These are phyloP conservation scores for Ascomycota sp. DNA, from an alignment of 2,329 filamentous ascomycete genomes.

Conservation along the genomic window DNA sequence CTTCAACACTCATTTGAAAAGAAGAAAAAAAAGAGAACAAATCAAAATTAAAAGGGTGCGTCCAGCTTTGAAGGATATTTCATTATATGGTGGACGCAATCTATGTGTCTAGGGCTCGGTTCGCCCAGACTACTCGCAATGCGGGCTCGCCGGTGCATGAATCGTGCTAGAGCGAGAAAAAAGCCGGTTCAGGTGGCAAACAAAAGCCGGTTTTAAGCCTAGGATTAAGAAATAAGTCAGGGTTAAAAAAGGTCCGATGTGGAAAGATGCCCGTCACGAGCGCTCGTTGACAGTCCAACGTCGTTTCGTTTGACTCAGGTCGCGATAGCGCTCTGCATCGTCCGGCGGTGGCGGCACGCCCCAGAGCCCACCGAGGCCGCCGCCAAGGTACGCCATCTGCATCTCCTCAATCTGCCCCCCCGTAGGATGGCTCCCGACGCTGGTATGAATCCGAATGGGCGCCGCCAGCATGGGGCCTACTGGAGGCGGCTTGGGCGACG, in stretches of 20 bases:
- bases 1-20: background rate
- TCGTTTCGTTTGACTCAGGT: conserved; percentile 24
- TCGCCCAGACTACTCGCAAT: too few species aligned
- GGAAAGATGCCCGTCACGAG: conserved; percentile 2
- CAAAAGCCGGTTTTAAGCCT: background rate
- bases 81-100: too few species aligned
- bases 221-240: background rate
- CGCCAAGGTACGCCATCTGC: conserved; percentile 14
- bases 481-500: conserved; percentile 4
- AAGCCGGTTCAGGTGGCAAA: too few species aligned
- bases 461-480: conserved; percentile 11
- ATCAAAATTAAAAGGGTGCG: too few species aligned
- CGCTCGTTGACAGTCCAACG: conserved; percentile 34
- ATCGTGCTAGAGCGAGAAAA: too few species aligned
- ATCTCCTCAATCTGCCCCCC: conserved; percentile 9
- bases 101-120: too few species aligned
- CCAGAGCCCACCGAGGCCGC: conserved; percentile 21
- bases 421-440: conserved; percentile 8
- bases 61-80: too few species aligned
- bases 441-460: conserved; percentile 15
- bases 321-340: conserved; percentile 22
- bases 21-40: conserved; percentile 1
- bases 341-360: conserved; percentile 20
- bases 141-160: too few species aligned
- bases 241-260: too few species aligned